Percentiles rank a stretch among this genome's conserved stretches.
Evolutionary conservation across 179 eudicot genomes (phyloP).

Genomic region (Drosera spatulata): DNA sequence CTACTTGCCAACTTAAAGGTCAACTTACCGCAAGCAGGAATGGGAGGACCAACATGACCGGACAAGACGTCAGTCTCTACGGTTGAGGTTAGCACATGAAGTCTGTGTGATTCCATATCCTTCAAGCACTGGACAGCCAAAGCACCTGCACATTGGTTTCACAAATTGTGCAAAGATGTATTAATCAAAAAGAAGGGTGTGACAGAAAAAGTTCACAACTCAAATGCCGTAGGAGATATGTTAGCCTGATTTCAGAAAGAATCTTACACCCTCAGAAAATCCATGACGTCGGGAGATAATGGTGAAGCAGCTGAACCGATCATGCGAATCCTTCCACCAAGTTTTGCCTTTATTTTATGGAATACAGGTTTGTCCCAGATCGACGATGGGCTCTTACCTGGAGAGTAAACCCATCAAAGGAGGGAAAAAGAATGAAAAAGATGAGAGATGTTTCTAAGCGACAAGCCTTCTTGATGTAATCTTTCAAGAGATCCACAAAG

Average conservation of each 20-base stretch:
- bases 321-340: conserved; percentile 91
- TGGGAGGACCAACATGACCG: conserved; percentile 97
- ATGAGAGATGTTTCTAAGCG: too few species aligned
- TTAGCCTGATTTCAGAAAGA: background rate
- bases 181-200: too few species aligned
- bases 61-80: conserved; percentile 58
- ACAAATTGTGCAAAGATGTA: too few species aligned
- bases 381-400: conserved; percentile 72
- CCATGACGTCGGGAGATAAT: conserved; percentile 89
- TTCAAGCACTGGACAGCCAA: conserved; percentile 82
- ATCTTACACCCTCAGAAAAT: conserved; percentile 85
- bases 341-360: conserved; percentile 89
- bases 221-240: too few species aligned
- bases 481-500: too few species aligned
- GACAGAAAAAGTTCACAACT: background rate
- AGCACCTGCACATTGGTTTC: conserved; percentile 44
- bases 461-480: too few species aligned
- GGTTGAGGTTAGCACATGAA: conserved; percentile 73
- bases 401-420: too few species aligned
- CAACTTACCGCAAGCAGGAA: conserved; percentile 85
- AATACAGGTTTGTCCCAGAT: conserved; percentile 96
- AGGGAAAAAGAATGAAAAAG: too few species aligned
- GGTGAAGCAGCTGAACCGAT: conserved; percentile 98
- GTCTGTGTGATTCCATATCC: conserved; percentile 99
- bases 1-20: background rate